A percentile compares a stretch with the other conserved stretches of the same genome.
phyloP scores from a whole-genome alignment of 129 eudicot genomes.

The Calendula officinalis region DNA sequence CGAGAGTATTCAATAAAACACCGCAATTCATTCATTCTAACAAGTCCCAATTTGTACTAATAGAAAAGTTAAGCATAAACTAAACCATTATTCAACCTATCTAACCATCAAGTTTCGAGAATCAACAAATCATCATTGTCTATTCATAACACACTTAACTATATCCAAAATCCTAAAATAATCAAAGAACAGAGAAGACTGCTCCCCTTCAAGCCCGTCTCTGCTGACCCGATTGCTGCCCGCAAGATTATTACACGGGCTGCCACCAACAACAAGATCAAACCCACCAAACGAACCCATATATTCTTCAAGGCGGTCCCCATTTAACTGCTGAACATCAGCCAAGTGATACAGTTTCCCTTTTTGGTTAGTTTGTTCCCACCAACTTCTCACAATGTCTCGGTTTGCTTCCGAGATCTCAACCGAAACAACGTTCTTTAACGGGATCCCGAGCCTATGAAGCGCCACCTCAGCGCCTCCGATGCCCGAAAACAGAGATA shows the following conservation, averaged over 20 bases:
- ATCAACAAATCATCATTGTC: too few species aligned
- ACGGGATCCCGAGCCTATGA: constrained; percentile 21
- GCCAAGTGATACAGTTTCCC: constrained; percentile 31
- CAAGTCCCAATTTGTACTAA: too few species aligned
- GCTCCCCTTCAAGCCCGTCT: constrained; percentile 40
- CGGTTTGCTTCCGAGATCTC: constrained; percentile 27
- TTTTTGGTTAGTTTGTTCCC: constrained; percentile 38
- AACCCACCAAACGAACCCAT: constrained; percentile 31
- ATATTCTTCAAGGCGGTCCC: not conserved
- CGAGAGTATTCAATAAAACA: too few species aligned
- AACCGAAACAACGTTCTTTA: constrained; percentile 43
- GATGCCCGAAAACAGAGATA: constrained; percentile 4
- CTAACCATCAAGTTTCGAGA: too few species aligned
- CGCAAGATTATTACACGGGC: constrained; percentile 46
- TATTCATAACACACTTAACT: constrained; percentile 22
- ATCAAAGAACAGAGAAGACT: constrained; percentile 41
- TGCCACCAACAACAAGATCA: constrained; percentile 52
- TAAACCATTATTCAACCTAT: too few species aligned
- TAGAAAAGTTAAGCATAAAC: too few species aligned
- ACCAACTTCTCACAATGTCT: constrained; percentile 28
- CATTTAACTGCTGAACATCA: constrained; percentile 9
- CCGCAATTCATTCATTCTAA: too few species aligned
- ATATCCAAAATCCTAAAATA: constrained; percentile 36
- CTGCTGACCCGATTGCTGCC: constrained; percentile 39
- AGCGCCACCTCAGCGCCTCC: constrained; percentile 7